Percentiles rank a stretch among this genome's conserved stretches.
phyloP scores from a whole-genome alignment of 257 asterid species.

The Henckelia pumila region DNA sequence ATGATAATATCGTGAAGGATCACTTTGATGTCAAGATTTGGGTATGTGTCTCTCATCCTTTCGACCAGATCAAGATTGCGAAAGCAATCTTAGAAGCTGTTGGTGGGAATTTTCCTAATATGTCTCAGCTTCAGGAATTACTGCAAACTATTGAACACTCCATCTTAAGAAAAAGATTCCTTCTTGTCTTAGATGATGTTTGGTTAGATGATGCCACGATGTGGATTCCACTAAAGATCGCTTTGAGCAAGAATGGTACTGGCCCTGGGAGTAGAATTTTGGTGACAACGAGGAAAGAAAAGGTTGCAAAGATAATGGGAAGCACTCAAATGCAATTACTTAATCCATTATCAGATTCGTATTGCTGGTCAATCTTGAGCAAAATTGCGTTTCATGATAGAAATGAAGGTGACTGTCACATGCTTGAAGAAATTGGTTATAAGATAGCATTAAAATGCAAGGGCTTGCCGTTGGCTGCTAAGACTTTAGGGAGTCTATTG shows the following conservation, averaged over 20 bases:
- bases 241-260: constrained; percentile 19
- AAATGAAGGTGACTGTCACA: constrained; percentile 18
- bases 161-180: constrained; percentile 21
- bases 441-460: constrained; percentile 30
- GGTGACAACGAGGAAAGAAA: not conserved
- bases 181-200: constrained; percentile 39
- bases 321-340: not conserved
- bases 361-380: constrained; percentile 30
- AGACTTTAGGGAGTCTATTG: too few species aligned
- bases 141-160: constrained; percentile 11
- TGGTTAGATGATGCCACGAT: constrained; percentile 23
- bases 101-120: constrained; percentile 15
- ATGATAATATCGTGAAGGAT: not conserved
- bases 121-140: constrained; percentile 20
- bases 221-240: constrained; percentile 29
- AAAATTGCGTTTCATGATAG: constrained; percentile 28
- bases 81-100: constrained; percentile 33
- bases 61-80: constrained; percentile 34
- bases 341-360: not conserved
- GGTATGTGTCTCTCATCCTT: constrained; percentile 26
- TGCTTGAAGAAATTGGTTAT: constrained; percentile 27
- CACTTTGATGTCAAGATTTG: constrained; percentile 6
- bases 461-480: too few species aligned
- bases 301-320: not conserved
- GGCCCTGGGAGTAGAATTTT: constrained; percentile 30